Evolutionary conservation across 2,329 filamentous ascomycete genomes (phyloP).

Genomic region (Ophiostoma perfectum): DNA sequence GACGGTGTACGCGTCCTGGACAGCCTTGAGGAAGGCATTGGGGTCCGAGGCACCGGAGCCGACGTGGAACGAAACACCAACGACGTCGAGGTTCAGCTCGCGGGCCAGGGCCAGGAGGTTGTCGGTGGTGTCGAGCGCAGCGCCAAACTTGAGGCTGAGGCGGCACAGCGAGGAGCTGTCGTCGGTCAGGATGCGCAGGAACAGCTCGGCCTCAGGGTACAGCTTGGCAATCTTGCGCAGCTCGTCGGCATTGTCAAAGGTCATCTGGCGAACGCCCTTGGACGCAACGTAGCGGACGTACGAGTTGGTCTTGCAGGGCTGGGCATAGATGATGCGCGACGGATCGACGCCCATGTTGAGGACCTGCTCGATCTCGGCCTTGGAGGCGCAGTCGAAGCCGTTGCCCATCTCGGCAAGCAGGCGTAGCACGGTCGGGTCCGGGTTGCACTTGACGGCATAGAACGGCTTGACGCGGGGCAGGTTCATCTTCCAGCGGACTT

Average conservation of each 20-base stretch:
- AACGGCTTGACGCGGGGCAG: slow-evolving; percentile 90
- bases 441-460: slow-evolving; percentile 99
- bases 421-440: slow-evolving; percentile 80
- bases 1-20: slow-evolving; percentile 79
- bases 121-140: slow-evolving; percentile 74
- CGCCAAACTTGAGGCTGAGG: slow-evolving; percentile 95
- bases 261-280: slow-evolving; percentile 92
- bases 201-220: slow-evolving; percentile 83
- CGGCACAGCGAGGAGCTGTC: slow-evolving; percentile 92
- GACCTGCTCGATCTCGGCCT: slow-evolving; percentile 92
- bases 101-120: slow-evolving; percentile 74
- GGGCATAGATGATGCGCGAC: slow-evolving; percentile 93
- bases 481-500: slow-evolving; percentile 95
- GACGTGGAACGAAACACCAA: slow-evolving; percentile 96
- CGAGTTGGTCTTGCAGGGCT: slow-evolving; percentile 99
- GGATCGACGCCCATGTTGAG: slow-evolving; percentile 77
- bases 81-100: slow-evolving; percentile 79
- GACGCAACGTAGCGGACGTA: slow-evolving; percentile 87
- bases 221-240: slow-evolving; percentile 95
- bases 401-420: slow-evolving; percentile 84
- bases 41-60: slow-evolving; percentile 94
- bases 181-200: slow-evolving; percentile 90
- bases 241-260: slow-evolving; percentile 97
- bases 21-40: slow-evolving; percentile 83
- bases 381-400: slow-evolving; percentile 97